These are phyloP conservation scores for Fusarium sp. DNA, from an alignment of 2,329 filamentous ascomycete species.

Conservation along the genomic window DNA sequence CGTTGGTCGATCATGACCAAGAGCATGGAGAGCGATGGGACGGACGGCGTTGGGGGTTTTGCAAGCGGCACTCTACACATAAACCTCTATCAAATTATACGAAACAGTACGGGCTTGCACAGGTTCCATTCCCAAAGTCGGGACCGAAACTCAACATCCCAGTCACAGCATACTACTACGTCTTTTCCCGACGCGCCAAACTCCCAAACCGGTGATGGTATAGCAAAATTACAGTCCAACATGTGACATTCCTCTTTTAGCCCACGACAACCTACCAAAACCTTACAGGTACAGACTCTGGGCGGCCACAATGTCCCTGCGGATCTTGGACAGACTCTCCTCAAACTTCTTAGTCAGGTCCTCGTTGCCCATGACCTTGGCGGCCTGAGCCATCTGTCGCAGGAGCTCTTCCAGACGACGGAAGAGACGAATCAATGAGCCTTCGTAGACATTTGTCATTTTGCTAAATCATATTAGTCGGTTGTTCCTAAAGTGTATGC, in stretches of 20 bases:
- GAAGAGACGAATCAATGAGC: conserved; percentile 94
- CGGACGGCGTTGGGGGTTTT: conserved; percentile 14
- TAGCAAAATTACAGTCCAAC: conserved; percentile 33
- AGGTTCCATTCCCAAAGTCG: conserved; percentile 33
- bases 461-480: conserved; percentile 67
- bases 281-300: conserved; percentile 87
- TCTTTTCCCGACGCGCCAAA: conserved; percentile 40
- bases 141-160: conserved; percentile 18
- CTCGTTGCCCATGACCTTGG: conserved; percentile 98
- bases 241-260: conserved; percentile 22
- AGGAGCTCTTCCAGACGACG: conserved; percentile 92
- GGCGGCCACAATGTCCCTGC: conserved; percentile 92
- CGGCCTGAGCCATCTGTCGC: conserved; percentile 92
- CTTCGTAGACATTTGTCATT: conserved; percentile 99
- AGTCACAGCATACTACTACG: conserved; percentile 24
- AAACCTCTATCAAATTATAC: conserved; percentile 25
- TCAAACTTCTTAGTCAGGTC: conserved; percentile 95
- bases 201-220: conserved; percentile 39
- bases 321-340: conserved; percentile 81
- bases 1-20: background rate
- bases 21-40: background rate
- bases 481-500: background rate
- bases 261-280: background rate
- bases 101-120: conserved; percentile 27
- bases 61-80: conserved; percentile 10